A percentile compares a stretch with the other conserved stretches of the same genome.
These are phyloP conservation scores for Sporobolus alterniflorus DNA, from an alignment of 202 grass and related monocot species.

Conservation along the genomic window DNA sequence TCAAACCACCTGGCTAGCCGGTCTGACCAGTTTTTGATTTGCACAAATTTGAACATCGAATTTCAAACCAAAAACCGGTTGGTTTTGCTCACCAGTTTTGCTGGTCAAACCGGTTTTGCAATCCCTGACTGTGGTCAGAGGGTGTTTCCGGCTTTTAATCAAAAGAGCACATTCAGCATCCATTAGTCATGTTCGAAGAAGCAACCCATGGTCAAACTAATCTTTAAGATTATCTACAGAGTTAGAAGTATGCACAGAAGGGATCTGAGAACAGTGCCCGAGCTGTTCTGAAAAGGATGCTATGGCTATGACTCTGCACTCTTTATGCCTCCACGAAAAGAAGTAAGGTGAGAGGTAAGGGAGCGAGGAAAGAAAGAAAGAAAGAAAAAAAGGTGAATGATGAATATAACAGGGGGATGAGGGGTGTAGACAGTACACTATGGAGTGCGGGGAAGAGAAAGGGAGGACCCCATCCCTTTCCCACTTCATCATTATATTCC, in stretches of 20 bases:
- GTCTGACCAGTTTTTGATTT: too few relatives aligned
- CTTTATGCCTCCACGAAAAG: constrained; percentile 55
- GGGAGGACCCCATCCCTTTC: constrained; percentile 48
- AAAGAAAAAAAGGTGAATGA: constrained; percentile 39
- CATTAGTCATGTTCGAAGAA: constrained; percentile 5
- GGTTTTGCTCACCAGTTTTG: too few relatives aligned
- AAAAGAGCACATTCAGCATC: background rate
- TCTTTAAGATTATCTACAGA: constrained; percentile 8
- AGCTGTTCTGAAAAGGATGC: constrained; percentile 55
- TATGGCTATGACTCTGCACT: constrained; percentile 27
- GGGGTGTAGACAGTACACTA: constrained; percentile 34
- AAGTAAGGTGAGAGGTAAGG: constrained; percentile 32
- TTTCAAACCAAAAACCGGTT: too few relatives aligned
- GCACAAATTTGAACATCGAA: too few relatives aligned
- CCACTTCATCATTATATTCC: constrained; percentile 65
- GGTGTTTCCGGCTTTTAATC: constrained; percentile 28
- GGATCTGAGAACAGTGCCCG: constrained; percentile 46
- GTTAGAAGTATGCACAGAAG: constrained; percentile 35
- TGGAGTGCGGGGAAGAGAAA: background rate
- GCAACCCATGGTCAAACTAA: constrained; percentile 30
- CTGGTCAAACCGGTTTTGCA: too few relatives aligned
- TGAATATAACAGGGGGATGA: constrained; percentile 10
- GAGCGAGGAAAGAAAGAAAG: background rate
- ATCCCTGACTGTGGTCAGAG: constrained; percentile 1
- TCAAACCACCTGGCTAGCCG: too few relatives aligned